phyloP scores from a whole-genome alignment of 257 asterid species.

The Capsicum rhomboideum region DNA sequence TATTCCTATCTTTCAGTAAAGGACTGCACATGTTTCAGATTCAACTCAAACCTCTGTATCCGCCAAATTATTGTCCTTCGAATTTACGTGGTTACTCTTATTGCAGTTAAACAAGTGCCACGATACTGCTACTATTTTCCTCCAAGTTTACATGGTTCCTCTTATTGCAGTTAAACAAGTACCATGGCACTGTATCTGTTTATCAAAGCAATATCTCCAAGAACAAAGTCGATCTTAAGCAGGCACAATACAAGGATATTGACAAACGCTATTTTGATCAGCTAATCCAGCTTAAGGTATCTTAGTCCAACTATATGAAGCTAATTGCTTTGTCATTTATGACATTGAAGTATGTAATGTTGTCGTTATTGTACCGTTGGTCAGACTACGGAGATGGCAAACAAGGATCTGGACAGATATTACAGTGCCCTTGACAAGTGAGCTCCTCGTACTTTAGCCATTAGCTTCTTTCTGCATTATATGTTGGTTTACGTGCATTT shows the following conservation, averaged over 20 bases:
- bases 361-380: constrained; percentile 12
- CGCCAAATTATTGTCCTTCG: neutral
- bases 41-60: neutral
- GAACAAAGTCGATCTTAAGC: constrained; percentile 77
- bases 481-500: neutral
- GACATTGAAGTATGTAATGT: neutral
- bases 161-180: constrained; percentile 63
- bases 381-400: constrained; percentile 99
- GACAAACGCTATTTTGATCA: constrained; percentile 97
- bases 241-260: constrained; percentile 87
- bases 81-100: neutral
- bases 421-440: constrained; percentile 94
- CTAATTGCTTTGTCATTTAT: neutral
- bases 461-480: neutral
- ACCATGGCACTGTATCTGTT: constrained; percentile 70
- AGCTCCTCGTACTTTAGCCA: constrained; percentile 17
- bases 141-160: neutral
- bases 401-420: constrained; percentile 95
- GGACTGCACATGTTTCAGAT: neutral
- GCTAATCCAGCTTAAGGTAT: constrained; percentile 88
- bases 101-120: constrained; percentile 65
- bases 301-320: neutral
- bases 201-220: constrained; percentile 73
- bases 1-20: neutral
- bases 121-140: constrained; percentile 29